These are phyloP conservation scores for Solanum dulcamara DNA, from an alignment of 257 asterid species.

Conservation along the genomic window DNA sequence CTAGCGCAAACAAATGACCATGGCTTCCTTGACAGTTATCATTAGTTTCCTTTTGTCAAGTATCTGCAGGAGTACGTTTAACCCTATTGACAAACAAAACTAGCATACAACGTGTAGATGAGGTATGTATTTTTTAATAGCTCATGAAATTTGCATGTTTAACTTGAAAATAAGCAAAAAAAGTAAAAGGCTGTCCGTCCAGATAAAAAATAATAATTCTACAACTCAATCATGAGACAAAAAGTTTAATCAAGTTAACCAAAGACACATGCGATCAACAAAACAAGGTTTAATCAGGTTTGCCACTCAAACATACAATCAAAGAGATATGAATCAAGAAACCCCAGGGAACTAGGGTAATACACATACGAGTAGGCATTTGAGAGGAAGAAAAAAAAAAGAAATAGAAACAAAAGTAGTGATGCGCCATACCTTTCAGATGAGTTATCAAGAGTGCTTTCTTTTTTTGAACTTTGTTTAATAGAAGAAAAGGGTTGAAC, in stretches of 20 bases:
- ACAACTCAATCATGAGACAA: neutral
- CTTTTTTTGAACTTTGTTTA: conserved; percentile 18
- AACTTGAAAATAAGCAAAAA: neutral
- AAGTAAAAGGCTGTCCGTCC: neutral
- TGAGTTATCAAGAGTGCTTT: conserved; percentile 20
- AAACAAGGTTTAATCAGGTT: neutral
- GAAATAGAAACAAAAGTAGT: neutral
- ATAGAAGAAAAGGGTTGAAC: conserved; percentile 25
- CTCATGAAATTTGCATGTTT: neutral
- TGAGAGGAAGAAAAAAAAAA: neutral
- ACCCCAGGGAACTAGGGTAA: neutral
- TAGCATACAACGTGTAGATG: neutral
- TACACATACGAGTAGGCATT: neutral
- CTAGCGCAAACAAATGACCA: neutral
- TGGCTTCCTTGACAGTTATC: neutral
- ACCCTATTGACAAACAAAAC: neutral
- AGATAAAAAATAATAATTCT: neutral
- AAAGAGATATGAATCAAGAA: neutral
- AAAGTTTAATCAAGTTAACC: neutral
- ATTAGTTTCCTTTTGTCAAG: neutral
- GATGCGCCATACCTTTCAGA: conserved; percentile 29
- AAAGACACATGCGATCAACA: neutral
- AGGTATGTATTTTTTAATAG: neutral
- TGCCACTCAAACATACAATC: neutral
- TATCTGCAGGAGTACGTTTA: neutral